Base-by-base conservation (phyloP, 139 green algal genomes). In the Tetradesmus lagerheimii region DNA sequence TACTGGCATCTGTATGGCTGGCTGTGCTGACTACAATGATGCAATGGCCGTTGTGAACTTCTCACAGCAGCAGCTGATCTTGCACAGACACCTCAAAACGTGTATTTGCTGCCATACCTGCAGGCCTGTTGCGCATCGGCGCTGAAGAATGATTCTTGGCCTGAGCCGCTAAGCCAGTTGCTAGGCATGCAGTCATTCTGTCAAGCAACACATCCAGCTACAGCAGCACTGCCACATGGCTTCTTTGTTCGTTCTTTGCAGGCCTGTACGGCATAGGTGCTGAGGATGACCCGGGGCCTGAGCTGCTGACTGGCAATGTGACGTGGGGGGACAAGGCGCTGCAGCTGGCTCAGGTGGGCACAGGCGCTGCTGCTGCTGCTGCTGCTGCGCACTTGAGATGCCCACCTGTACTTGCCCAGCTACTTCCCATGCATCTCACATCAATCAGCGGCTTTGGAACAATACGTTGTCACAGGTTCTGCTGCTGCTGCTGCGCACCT, bases 251-350 rank as follows among this genome's bases (percentile, higher is more conserved):
- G n/a, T n/a, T n/a, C n/a, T n/a, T n/a, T 86, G 80, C 80, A 86
- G 80, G 62, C 15, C 18, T 76, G 20, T 25, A 47, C 5, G 34
- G 31, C 8, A 14, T 43, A 1, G 81, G 53, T 14, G 74, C 20
- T 78, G 81, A 87, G 20, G 34, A 45, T 4, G 81, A 87, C 23
- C 81, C 81, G 5, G 53, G 81, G 53, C 81, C 81, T 57, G 50
- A 87, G 34, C 23, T 87, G 31, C 81, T 87, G 18, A 87, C 81
- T 23, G 81, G 81, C 50, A 87, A 87, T 14, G 81, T 87, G 11
- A 53, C 50, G 1, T 87, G 81, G 81, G 81, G 81, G 11, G 81
- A 87, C 35, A 87, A 47, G 34, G 81, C 81, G 5, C 53, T 87
- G 50, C 34, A 87, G 64, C 34, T 87, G 20, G 81, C 81, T 57